These are phyloP conservation scores for Yarrowia bubula DNA, from an alignment of 805 yeast genomes.

Conservation along the genomic window DNA sequence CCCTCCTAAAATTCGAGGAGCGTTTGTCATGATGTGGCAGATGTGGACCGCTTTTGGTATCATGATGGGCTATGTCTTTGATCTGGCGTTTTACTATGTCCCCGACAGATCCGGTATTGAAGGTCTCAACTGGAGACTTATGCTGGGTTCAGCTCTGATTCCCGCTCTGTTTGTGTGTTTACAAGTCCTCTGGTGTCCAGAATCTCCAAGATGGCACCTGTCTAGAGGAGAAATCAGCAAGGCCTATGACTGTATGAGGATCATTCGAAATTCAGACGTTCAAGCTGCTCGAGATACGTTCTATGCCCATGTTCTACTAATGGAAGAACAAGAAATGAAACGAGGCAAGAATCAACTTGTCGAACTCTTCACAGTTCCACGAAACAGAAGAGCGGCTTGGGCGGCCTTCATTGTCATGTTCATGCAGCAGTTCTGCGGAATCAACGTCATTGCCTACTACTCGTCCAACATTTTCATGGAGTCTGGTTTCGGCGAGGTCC, in stretches of 20 bases:
- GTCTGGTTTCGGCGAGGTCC: slow-evolving; percentile 60
- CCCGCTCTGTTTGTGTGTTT: slow-evolving; percentile 54
- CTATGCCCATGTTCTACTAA: slow-evolving; percentile 53
- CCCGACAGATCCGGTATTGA: neutral
- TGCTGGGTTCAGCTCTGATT: slow-evolving; percentile 63
- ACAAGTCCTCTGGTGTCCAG: slow-evolving; percentile 60
- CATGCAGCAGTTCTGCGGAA: slow-evolving; percentile 90
- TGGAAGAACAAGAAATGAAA: slow-evolving; percentile 42
- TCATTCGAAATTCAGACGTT: slow-evolving; percentile 48
- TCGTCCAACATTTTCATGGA: slow-evolving; percentile 72
- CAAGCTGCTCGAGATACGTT: slow-evolving; percentile 67
- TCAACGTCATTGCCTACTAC: slow-evolving; percentile 83
- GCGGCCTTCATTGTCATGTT: slow-evolving; percentile 83
- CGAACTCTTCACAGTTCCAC: slow-evolving; percentile 60
- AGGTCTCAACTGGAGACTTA: slow-evolving; percentile 54
- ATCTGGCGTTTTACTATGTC: slow-evolving; percentile 47
- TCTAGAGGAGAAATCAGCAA: slow-evolving; percentile 49
- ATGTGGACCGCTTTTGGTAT: slow-evolving; percentile 74
- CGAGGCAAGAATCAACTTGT: slow-evolving; percentile 39
- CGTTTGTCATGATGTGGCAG: slow-evolving; percentile 70
- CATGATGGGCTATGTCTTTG: slow-evolving; percentile 61
- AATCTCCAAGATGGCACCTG: slow-evolving; percentile 70
- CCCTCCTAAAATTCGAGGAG: slow-evolving; percentile 60
- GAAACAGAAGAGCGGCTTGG: slow-evolving; percentile 79
- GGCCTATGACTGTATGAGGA: slow-evolving; percentile 50